Evolutionary conservation across 2,329 filamentous ascomycete species (phyloP).

Genomic region (Trichoderma aggressivum): DNA sequence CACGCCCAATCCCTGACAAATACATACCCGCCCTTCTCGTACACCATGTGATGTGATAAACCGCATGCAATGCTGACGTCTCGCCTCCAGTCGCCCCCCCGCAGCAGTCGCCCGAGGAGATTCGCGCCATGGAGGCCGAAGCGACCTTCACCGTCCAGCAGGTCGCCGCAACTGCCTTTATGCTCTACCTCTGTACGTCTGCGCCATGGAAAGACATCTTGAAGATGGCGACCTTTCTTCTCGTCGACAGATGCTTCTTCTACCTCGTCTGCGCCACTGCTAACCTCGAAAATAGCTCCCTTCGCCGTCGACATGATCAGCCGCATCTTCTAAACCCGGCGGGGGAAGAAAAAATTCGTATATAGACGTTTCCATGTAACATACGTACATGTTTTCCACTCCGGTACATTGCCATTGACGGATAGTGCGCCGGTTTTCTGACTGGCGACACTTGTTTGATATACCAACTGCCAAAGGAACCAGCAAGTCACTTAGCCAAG

Average conservation of each 20-base stretch:
- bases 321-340: conserved; percentile 38
- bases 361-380: background rate
- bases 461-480: background rate
- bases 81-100: conserved; percentile 58
- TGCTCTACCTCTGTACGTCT: conserved; percentile 73
- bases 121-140: conserved; percentile 65
- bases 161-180: conserved; percentile 60
- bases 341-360: background rate
- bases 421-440: background rate
- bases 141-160: conserved; percentile 65
- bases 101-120: conserved; percentile 66
- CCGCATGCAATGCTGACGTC: conserved; percentile 3
- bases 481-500: background rate
- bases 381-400: background rate
- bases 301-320: conserved; percentile 55
- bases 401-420: background rate
- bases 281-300: conserved; percentile 42
- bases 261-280: background rate
- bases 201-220: background rate
- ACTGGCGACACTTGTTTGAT: background rate
- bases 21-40: background rate
- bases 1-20: background rate
- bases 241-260: background rate
- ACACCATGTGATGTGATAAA: background rate
- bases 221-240: background rate